Evolutionary conservation across 495 filamentous ascomycete species (phyloP).

Genomic region (Talaromyces borbonicus): DNA sequence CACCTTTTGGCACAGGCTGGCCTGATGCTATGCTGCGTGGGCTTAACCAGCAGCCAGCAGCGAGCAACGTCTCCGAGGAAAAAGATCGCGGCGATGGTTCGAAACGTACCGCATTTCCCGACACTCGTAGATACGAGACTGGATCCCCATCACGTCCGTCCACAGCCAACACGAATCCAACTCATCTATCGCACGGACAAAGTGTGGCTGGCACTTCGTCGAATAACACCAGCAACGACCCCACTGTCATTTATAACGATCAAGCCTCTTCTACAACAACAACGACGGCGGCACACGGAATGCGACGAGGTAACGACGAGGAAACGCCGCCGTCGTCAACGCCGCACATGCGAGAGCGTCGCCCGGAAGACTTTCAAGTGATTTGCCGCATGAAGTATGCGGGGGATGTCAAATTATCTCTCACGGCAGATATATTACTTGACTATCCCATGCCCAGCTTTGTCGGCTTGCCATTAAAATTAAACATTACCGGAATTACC

Average conservation of each 20-base stretch:
- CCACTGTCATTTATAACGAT: conserved; percentile 6
- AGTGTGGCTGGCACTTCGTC: conserved; percentile 4
- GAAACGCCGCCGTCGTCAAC: conserved; percentile 13
- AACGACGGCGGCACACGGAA: not conserved
- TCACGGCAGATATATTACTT: conserved; percentile 89
- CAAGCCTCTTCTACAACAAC: conserved; percentile 2
- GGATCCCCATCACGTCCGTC: conserved; percentile 29
- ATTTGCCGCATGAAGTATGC: conserved; percentile 81
- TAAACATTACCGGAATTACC: conserved; percentile 86
- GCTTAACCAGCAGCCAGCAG: not conserved
- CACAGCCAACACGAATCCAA: conserved; percentile 28
- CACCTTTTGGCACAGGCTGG: conserved; percentile 44
- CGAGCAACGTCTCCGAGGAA: conserved; percentile 9
- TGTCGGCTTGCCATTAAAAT: conserved; percentile 79
- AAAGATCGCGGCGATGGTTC: not conserved
- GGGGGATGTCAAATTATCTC: conserved; percentile 71
- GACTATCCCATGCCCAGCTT: conserved; percentile 98
- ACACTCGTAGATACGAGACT: conserved; percentile 7
- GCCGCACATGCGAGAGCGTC: conserved; percentile 31
- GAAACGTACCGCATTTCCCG: too few species aligned
- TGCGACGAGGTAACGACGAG: conserved; percentile 7
- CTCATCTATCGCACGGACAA: conserved; percentile 21
- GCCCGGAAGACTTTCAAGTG: conserved; percentile 66
- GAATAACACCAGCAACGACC: conserved; percentile 13
- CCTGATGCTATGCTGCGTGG: conserved; percentile 24